Base-by-base conservation (phyloP, 371 early-diverging fungal genomes). In the Haplosporangium sp. region DNA sequence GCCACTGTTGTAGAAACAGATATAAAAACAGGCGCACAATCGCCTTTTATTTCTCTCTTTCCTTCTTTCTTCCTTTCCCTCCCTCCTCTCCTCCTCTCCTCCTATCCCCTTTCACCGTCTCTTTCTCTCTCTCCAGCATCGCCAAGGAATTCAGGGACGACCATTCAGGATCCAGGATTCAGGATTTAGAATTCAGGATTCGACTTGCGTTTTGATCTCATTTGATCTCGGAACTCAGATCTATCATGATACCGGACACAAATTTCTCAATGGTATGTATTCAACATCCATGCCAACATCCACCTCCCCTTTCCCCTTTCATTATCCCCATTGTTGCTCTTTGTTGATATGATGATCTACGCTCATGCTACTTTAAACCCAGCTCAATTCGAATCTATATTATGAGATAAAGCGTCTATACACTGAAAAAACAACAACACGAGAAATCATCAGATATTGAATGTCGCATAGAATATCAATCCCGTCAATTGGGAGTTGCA, bases 301-400 rank as follows among this genome's bases (percentile, higher is more conserved):
- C 11, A 0, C 40, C 47, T 1, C 40, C 6, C 16, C 1, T 10
- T 13, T 47, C 41, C 16, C 20, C 21, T 18, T 3, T n/a, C 48
- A 16, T 6, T 23, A 58, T 23, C 13, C 11, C 21, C n/a, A 13
- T 46, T 2, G 12, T n/a, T 10, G 23, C 55, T 11, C 7, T 14
- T 12, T 18, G 36, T 69, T 53, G 29, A 63, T 59, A 69, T 69
- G 70, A 69, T 69, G 70, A 69, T 69, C 59, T 58, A 69, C 68
- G 68, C 68, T 68, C 56, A 69, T 63, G 70, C 70, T 69, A 69
- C 70, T 72, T 72, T 69, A 69, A 68, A 72, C 72, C 72, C 72
- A 72, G 72, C 72, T 72, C 72, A 72, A 72, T 72, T 72, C 72
- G 72, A 72, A 53, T 64, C 46, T 53, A 54, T 54, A 55, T 55